Conservation (phyloP, 2,329 filamentous ascomycete species). For the Saccharata proteae region DNA sequence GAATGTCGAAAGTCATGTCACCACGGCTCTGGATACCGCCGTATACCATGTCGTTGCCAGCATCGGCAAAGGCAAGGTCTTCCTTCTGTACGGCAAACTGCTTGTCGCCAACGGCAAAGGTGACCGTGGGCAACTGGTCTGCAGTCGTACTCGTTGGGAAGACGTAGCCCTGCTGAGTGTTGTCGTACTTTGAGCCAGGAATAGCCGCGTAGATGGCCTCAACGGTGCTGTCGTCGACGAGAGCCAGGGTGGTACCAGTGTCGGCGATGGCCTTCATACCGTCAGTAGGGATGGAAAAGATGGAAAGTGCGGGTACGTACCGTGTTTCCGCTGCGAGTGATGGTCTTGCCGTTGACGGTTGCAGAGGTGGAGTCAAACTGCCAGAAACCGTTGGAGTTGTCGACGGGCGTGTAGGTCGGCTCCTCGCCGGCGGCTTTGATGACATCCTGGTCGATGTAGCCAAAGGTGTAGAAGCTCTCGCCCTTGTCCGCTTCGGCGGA, state of each 20-base stretch:
- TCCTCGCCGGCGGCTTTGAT: conserved; percentile 42
- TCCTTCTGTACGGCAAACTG: conserved; percentile 51
- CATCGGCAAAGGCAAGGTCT: conserved; percentile 47
- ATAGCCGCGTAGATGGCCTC: conserved; percentile 53
- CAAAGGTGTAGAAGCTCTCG: conserved; percentile 59
- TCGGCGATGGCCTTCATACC: conserved; percentile 61
- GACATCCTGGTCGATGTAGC: conserved; percentile 54
- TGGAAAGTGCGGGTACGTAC: no score
- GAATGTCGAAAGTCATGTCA: conserved; percentile 46
- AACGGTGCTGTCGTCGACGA: conserved; percentile 50
- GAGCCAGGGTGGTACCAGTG: conserved; percentile 57
- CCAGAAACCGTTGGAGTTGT: conserved; percentile 59
- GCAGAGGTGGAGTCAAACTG: conserved; percentile 46
- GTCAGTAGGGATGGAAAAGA: no score
- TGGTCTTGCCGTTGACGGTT: conserved; percentile 43
- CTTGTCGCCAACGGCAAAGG: conserved; percentile 50
- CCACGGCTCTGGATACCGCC: conserved; percentile 56
- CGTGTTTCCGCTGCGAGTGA: conserved; percentile 43
- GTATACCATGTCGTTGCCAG: conserved; percentile 44
- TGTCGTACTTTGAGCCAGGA: conserved; percentile 42
- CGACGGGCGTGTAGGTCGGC: conserved; percentile 48
- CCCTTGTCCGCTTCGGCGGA: conserved; percentile 30
- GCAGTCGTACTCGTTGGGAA: conserved; percentile 44
- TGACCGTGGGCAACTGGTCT: conserved; percentile 47
- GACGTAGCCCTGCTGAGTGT: conserved; percentile 48